A percentile compares a stretch with the other conserved stretches of the same genome.
These are phyloP conservation scores for Penicillium ucsense DNA, from an alignment of 495 filamentous ascomycete genomes.

Conservation along the genomic window DNA sequence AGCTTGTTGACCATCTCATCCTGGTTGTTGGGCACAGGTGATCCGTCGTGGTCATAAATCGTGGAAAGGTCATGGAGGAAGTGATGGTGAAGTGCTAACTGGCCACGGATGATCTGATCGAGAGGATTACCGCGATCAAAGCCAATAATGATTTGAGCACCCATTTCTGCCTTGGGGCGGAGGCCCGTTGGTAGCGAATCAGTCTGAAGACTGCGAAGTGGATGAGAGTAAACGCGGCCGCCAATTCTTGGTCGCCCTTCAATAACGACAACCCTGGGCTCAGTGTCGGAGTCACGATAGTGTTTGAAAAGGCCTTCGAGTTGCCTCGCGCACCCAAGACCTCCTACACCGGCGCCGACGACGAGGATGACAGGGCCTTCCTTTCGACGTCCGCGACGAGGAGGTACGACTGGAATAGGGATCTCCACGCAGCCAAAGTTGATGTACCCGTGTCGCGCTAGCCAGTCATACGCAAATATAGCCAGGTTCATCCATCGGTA, in stretches of 20 bases:
- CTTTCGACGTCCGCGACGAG: constrained; percentile 39
- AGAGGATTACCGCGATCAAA: constrained; percentile 94
- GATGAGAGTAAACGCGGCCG: constrained; percentile 91
- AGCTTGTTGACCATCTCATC: constrained; percentile 80
- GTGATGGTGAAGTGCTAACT: constrained; percentile 82
- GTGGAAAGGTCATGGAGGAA: constrained; percentile 74
- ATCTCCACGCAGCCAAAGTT: constrained; percentile 89
- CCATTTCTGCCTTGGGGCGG: constrained; percentile 83
- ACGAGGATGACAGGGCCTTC: constrained; percentile 61
- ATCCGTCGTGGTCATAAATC: constrained; percentile 82
- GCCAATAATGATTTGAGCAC: constrained; percentile 93
- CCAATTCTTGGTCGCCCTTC: constrained; percentile 84
- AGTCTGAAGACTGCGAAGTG: constrained; percentile 51
- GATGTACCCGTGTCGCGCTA: constrained; percentile 84
- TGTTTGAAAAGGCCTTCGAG: constrained; percentile 75
- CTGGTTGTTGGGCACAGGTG: constrained; percentile 64
- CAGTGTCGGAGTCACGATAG: constrained; percentile 54
- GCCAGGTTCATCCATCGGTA: constrained; percentile 86
- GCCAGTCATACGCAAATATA: constrained; percentile 83
- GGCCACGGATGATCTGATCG: constrained; percentile 79
- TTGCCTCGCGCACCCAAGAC: constrained; percentile 85
- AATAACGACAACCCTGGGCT: constrained; percentile 69
- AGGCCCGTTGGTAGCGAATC: constrained; percentile 38
- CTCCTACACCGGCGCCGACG: constrained; percentile 89
- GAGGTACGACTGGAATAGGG: constrained; percentile 27